Percentiles rank a stretch among this genome's conserved stretches.
These are phyloP conservation scores for Leptographium wingfieldii DNA, from an alignment of 2,329 filamentous ascomycete genomes.

Conservation along the genomic window DNA sequence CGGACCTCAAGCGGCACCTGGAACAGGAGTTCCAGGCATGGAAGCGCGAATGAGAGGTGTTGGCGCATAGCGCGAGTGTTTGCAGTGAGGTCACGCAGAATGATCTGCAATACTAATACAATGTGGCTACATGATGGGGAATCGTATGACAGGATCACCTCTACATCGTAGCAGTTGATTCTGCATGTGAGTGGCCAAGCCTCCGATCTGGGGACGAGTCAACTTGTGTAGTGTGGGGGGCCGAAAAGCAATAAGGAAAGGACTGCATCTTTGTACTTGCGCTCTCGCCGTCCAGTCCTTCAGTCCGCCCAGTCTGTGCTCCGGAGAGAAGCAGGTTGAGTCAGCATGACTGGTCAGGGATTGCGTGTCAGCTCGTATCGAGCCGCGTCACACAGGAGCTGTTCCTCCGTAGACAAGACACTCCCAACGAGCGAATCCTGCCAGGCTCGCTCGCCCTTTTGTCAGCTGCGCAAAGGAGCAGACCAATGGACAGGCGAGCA, in stretches of 20 bases:
- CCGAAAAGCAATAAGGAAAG: background rate
- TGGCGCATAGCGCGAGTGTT: background rate
- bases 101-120: too few species aligned
- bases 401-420: background rate
- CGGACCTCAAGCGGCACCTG: conserved; percentile 60
- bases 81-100: too few species aligned
- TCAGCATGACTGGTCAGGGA: background rate
- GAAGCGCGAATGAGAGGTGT: conserved; percentile 24
- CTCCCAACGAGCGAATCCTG: background rate
- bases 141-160: too few species aligned
- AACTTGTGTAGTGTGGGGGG: background rate
- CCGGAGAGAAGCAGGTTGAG: background rate
- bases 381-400: background rate
- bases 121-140: too few species aligned
- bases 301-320: too few species aligned
- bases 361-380: background rate
- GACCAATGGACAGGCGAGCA: background rate
- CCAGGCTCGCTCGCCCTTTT: background rate
- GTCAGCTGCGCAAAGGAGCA: background rate
- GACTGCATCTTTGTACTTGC: background rate
- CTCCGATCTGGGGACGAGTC: background rate
- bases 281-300: background rate
- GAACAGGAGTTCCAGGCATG: conserved; percentile 42
- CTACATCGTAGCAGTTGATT: background rate
- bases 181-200: background rate